phyloP scores from a whole-genome alignment of 345 rosid species.

The Eucalyptus grandis region DNA sequence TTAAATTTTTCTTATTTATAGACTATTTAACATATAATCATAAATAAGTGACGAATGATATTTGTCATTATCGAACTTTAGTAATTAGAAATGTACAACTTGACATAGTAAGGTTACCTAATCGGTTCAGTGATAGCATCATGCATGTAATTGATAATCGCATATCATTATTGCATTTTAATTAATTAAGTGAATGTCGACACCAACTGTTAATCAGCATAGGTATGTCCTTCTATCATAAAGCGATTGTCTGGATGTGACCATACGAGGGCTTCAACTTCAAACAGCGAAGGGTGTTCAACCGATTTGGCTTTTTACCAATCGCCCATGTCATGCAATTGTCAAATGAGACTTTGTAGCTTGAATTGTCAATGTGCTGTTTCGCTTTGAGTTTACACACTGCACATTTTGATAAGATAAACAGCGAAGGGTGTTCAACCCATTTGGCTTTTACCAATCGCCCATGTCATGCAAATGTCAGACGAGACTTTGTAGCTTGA shows the following conservation, averaged over 20 bases:
- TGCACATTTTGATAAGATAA: neutral
- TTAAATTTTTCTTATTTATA: neutral
- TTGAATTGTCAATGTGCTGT: too few relatives aligned
- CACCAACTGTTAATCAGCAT: neutral
- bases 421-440: too few relatives aligned
- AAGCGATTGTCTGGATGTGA: too few relatives aligned
- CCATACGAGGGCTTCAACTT: too few relatives aligned
- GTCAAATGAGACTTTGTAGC: too few relatives aligned
- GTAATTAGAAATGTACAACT: neutral
- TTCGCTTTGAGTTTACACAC: too few relatives aligned
- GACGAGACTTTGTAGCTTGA: neutral
- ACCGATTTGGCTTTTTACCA: too few relatives aligned
- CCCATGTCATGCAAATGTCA: neutral
- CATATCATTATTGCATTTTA: neutral
- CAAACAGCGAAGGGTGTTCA: too few relatives aligned
- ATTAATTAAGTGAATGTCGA: neutral
- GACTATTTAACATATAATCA: neutral
- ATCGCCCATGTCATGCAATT: too few relatives aligned
- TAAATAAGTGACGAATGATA: fast-evolving
- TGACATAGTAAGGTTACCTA: neutral
- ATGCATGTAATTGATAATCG: fast-evolving
- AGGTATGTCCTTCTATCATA: too few relatives aligned
- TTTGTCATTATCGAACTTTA: neutral
- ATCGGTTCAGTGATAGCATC: fast-evolving
- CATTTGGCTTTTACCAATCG: too few relatives aligned